phyloP scores from a whole-genome alignment of 2,329 filamentous ascomycete species.

The Colletotrichum lentis region DNA sequence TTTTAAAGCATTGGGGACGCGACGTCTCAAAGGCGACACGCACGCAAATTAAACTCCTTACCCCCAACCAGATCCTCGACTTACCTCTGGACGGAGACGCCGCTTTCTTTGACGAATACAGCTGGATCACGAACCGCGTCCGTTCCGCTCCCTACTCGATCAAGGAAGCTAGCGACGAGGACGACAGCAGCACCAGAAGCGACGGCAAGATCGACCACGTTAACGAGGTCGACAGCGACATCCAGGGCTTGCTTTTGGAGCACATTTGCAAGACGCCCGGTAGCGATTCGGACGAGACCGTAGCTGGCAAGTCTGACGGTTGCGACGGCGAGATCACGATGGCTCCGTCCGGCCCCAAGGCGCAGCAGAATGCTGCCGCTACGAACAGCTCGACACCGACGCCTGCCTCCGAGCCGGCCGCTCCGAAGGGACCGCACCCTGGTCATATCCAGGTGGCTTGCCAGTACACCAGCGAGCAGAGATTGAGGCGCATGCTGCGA shows the following conservation, averaged over 20 bases:
- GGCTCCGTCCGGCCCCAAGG: conserved; percentile 36
- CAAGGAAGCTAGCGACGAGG: not conserved
- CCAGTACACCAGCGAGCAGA: conserved; percentile 84
- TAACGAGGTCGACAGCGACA: not conserved
- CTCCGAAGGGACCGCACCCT: conserved; percentile 53
- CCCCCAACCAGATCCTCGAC: conserved; percentile 7
- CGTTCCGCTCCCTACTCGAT: not conserved
- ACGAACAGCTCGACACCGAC: conserved; percentile 15
- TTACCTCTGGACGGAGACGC: conserved; percentile 19
- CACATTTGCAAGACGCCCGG: not conserved
- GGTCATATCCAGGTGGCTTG: conserved; percentile 60
- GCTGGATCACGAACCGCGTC: not conserved
- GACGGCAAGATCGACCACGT: not conserved
- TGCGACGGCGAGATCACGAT: conserved; percentile 13
- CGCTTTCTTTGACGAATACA: conserved; percentile 12
- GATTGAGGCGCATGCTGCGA: conserved; percentile 76
- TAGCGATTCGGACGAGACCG: not conserved
- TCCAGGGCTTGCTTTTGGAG: not conserved
- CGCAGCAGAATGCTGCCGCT: conserved; percentile 29
- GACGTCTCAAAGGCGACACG: conserved; percentile 15
- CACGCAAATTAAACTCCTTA: conserved; percentile 5
- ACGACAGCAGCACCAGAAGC: not conserved
- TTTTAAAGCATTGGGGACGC: conserved; percentile 4
- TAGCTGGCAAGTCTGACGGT: conserved; percentile 1
- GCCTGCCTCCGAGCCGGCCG: conserved; percentile 10